phyloP scores from a whole-genome alignment of 257 asterid species.

The Fraxinus pennsylvanica region DNA sequence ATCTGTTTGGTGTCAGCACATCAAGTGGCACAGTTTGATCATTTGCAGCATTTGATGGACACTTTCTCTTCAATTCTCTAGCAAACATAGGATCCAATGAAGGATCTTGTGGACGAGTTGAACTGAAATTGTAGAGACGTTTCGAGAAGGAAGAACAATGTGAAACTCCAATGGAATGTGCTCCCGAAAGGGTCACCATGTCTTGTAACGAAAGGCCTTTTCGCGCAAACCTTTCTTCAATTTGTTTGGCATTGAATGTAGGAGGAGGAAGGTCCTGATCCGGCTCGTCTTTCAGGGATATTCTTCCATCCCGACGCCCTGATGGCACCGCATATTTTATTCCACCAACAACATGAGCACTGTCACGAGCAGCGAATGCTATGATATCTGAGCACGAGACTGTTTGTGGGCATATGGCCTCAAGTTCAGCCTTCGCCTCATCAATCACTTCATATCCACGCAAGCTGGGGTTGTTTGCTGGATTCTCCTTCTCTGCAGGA shows the following conservation, averaged over 20 bases:
- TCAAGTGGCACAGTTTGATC: conserved; percentile 33
- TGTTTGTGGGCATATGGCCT: conserved; percentile 40
- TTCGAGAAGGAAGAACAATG: conserved; percentile 31
- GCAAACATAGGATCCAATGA: conserved; percentile 30
- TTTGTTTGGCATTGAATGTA: conserved; percentile 23
- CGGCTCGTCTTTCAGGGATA: conserved; percentile 27
- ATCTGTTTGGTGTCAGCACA: conserved; percentile 32
- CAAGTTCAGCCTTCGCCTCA: conserved; percentile 35
- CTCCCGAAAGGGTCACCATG: conserved; percentile 53
- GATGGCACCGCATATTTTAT: conserved; percentile 40
- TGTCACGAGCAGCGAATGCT: conserved; percentile 45
- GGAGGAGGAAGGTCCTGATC: conserved; percentile 30
- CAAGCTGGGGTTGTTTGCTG: conserved; percentile 29
- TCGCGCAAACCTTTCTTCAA: conserved; percentile 25
- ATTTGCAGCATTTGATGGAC: not conserved
- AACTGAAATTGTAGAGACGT: conserved; percentile 31
- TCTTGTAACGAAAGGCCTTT: conserved; percentile 43
- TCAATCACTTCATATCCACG: conserved; percentile 54
- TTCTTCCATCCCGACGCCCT: conserved; percentile 42
- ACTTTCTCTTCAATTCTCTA: conserved; percentile 7
- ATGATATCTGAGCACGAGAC: conserved; percentile 50
- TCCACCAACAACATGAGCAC: conserved; percentile 29
- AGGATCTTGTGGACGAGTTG: conserved; percentile 33
- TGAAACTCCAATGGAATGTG: conserved; percentile 47
- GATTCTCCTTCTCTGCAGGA: conserved; percentile 29